Evolutionary conservation across 2,329 filamentous ascomycete genomes (phyloP), one percentile per base, ranked within the genome.

Genomic region (Penicillium janthinellum): DNA sequence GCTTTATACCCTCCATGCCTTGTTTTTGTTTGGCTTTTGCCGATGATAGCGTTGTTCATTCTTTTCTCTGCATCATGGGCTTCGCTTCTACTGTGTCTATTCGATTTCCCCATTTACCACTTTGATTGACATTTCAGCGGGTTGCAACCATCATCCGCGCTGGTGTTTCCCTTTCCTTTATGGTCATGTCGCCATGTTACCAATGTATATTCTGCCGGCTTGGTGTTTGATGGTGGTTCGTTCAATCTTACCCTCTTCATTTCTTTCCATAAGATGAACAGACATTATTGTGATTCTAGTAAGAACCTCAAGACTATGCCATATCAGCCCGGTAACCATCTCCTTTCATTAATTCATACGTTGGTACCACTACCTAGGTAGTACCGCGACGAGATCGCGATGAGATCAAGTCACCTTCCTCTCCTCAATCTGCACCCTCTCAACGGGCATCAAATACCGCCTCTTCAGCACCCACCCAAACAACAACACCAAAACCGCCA

Each of bases 1-100:
- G 66, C 64, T 55, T 59, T 69, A 69, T 69, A 69, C 67, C 67
- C 67, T 62, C 54, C 58, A 52, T 58, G 48, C 45, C 60, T 51
- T 52, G 37, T 10, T 59, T 47, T 56, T 34, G 37, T 44, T 54
- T 34, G 53, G 56, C 55, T 62, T 57, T 37, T 25, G 53, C 52
- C 60, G 47, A 49, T 38, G 56, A 35, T 49, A 62, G 62, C 64
- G 65, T 64, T 66, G 51, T 54, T 62, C 59, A 31, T 61, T 59
- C 53, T 2, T 58, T 56, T 41, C 20, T 25, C 45, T 56, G 34
- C 20, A 42, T 57, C 38, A n/a, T 39, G 54, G 58, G 41, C 12
- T 59, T 55, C 45, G 5, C 17, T 42, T 54, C 17, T 54, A 52
- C 37, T 64, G 47, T 39, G 53, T 47, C 25, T 38, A 53, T 58